Evolutionary conservation across 140 eudicot genomes (phyloP).

Genomic region (Senecio squalidus): DNA sequence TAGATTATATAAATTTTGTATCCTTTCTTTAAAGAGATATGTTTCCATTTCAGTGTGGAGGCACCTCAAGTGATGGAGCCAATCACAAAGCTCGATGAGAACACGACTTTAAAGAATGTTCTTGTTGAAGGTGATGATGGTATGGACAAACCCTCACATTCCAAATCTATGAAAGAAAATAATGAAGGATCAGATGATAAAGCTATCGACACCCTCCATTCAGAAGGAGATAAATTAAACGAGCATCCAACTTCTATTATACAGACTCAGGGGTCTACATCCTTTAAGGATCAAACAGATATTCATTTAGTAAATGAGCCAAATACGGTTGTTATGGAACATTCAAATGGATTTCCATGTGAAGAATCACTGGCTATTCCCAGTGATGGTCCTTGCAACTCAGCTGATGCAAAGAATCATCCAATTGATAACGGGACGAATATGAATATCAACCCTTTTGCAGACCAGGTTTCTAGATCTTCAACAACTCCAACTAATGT

Average conservation of each 20-base stretch:
- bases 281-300: conserved; percentile 15
- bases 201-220: conserved; percentile 1
- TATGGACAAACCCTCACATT: conserved; percentile 17
- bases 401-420: conserved; percentile 12
- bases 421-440: conserved; percentile 11
- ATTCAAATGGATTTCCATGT: conserved; percentile 38
- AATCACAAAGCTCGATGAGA: conserved; percentile 25
- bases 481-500: conserved; percentile 15
- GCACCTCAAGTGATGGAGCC: conserved; percentile 31
- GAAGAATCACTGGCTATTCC: conserved; percentile 13
- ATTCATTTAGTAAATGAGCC: conserved; percentile 8
- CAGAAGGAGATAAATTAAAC: conserved; percentile 7
- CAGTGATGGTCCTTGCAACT: conserved; percentile 24
- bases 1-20: neutral
- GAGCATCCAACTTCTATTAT: conserved; percentile 1
- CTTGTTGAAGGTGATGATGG: conserved; percentile 24
- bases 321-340: conserved; percentile 22
- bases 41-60: conserved; percentile 59
- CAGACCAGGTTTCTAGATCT: conserved; percentile 11
- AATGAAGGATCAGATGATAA: conserved; percentile 15
- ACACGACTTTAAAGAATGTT: conserved; percentile 12
- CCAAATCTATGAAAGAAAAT: conserved; percentile 26
- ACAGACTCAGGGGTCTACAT: conserved; percentile 25
- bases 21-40: neutral
- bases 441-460: neutral